These are phyloP conservation scores for Pilaira anomala DNA, from an alignment of 192 early-diverging fungal genomes.

Conservation along the genomic window DNA sequence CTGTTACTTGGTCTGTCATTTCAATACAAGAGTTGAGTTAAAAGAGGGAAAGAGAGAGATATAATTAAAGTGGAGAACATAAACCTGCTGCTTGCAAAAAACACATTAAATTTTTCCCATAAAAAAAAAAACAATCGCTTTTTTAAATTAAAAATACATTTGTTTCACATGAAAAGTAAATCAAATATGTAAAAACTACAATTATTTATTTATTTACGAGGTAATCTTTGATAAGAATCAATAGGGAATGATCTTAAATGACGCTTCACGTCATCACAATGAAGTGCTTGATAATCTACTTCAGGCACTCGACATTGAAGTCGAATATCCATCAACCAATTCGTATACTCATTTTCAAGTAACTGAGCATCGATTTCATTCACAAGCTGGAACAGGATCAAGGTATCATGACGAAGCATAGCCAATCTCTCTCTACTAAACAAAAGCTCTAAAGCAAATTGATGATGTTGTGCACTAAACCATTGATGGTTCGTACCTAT, in stretches of 20 bases:
- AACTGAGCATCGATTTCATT: constrained; percentile 47
- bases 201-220: too few relatives aligned
- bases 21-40: constrained; percentile 6
- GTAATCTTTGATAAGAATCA: too few relatives aligned
- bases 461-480: constrained; percentile 39
- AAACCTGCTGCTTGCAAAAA: too few relatives aligned
- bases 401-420: constrained; percentile 45
- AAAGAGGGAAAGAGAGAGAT: neutral
- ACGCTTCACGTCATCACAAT: constrained; percentile 10
- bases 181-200: too few relatives aligned
- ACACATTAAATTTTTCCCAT: too few relatives aligned
- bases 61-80: too few relatives aligned
- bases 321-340: constrained; percentile 48
- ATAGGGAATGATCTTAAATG: constrained; percentile 3
- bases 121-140: too few relatives aligned
- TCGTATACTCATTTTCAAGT: constrained; percentile 47
- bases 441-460: constrained; percentile 39
- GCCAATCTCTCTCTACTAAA: constrained; percentile 45
- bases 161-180: too few relatives aligned
- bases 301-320: constrained; percentile 19
- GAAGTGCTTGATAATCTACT: constrained; percentile 2
- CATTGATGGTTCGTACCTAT: constrained; percentile 22
- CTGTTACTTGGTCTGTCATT: constrained; percentile 7
- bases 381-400: constrained; percentile 43
- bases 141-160: too few relatives aligned